phyloP scores from a whole-genome alignment of 2,329 filamentous ascomycete genomes.

The Claviceps fusiformis region DNA sequence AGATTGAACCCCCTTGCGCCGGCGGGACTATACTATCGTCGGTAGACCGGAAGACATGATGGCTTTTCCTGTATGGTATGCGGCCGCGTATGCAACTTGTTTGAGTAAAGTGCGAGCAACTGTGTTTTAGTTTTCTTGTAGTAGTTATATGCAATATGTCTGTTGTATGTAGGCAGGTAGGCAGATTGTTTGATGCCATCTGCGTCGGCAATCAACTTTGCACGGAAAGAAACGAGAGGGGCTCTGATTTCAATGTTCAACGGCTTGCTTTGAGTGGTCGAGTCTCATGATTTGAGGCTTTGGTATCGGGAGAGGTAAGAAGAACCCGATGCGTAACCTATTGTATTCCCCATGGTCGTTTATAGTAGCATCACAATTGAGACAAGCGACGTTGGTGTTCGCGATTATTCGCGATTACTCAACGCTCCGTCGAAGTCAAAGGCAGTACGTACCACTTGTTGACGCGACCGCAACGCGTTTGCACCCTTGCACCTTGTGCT shows the following conservation, averaged over 20 bases:
- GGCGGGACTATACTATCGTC: neutral
- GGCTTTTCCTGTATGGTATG: neutral
- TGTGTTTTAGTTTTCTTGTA: neutral
- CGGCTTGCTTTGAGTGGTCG: neutral
- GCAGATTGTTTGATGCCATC: neutral
- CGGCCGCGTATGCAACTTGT: neutral
- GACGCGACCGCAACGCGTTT: neutral
- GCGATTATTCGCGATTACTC: too few relatives aligned
- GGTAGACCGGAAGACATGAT: neutral
- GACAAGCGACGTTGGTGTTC: too few relatives aligned
- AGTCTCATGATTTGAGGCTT: neutral
- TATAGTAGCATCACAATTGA: too few relatives aligned
- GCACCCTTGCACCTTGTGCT: neutral
- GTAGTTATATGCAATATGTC: too few relatives aligned
- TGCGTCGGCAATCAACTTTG: neutral
- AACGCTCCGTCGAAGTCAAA: too few relatives aligned
- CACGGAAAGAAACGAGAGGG: neutral
- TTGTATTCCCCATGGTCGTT: neutral
- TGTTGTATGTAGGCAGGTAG: neutral
- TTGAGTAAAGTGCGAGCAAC: neutral
- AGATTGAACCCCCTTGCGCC: neutral
- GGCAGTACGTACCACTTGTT: too few relatives aligned
- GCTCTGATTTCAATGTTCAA: neutral
- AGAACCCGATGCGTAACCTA: neutral
- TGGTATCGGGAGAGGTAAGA: neutral